Base-by-base conservation (phyloP, 2,329 filamentous ascomycete genomes). In the Geoglossum cookeanum region DNA sequence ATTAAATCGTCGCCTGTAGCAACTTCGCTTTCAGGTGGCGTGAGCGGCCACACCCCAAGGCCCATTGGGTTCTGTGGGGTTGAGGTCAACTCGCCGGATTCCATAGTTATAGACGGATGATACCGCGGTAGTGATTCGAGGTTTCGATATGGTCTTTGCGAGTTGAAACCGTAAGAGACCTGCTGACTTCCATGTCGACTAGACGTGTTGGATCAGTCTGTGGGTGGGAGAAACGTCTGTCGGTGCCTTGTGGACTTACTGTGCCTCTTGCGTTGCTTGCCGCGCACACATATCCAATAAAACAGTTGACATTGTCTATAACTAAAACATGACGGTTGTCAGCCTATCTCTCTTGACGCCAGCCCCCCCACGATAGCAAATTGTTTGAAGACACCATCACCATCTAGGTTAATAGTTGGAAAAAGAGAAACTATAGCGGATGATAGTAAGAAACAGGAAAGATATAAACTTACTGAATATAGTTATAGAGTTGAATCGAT, bases 21-120 rank as follows among this genome's bases (percentile, higher is more conserved):
- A n/a, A 35, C 7, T 2, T 53, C 49, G 49, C 4, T 17, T 32
- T 53, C 49, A 9, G 30, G 49, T 32, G 49, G 30, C 17, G 49
- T 53, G 49, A 53, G 49, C 22, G 49, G 49, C 49, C 49, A 53
- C 15, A 53, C 49, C 9, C 49, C 49, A n/a, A 53, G 49, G 11
- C 49, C 49, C 49, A 53, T 53, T 7, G 49, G 49, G 30, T 53
- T 53, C 32, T 33, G 49, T 32, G 49, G 30, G 13, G 49, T 53
- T 17, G 49, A 53, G 3, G 49, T 53, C 6, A 53, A 5, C 22
- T 53, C 49, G 30, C 49, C 49, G n/a, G 49, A 37, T 53, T 53
- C 49, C 49, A 53, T 53, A 6, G 49, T 53, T 8, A 53, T 32
- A 17, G 49, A 5, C 17, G 49, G 49, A 37, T 53, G 37, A 35